Percentiles rank a stretch among this genome's conserved stretches.
Conservation (phyloP, 306 rosid species). For the Dalbergia cultrata region DNA sequence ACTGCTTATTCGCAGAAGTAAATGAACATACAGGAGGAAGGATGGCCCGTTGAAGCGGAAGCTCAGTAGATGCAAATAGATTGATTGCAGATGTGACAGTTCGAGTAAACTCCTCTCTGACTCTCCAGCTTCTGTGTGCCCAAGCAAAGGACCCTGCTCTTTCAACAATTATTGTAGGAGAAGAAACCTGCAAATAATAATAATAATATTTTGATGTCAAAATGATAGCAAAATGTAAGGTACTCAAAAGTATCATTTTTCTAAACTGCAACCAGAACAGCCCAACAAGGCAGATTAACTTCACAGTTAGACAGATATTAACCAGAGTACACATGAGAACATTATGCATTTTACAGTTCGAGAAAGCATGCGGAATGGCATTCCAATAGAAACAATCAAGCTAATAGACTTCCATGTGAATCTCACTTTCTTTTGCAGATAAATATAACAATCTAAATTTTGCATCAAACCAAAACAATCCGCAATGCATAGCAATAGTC, state of each 20-base stretch:
- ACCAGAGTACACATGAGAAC: constrained; percentile 8
- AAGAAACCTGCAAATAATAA: constrained; percentile 75
- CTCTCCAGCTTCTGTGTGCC: constrained; percentile 98
- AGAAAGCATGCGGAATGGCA: neutral
- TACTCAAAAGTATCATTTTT: constrained; percentile 1
- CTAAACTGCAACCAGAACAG: constrained; percentile 1
- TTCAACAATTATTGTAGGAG: constrained; percentile 98
- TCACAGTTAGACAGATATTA: constrained; percentile 23
- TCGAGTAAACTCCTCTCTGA: constrained; percentile 94
- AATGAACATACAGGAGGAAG: constrained; percentile 81
- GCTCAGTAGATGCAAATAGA: constrained; percentile 93
- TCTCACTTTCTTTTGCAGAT: constrained; percentile 31
- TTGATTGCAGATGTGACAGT: constrained; percentile 94
- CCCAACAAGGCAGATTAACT: neutral
- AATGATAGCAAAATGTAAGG: constrained; percentile 20
- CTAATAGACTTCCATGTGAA: constrained; percentile 29
- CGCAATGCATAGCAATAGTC: constrained; percentile 5
- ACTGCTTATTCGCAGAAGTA: constrained; percentile 22
- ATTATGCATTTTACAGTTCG: constrained; percentile 15
- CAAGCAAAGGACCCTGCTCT: constrained; percentile 98
- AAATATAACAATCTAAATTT: constrained; percentile 17
- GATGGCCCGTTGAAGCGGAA: constrained; percentile 91
- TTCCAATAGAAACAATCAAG: constrained; percentile 25
- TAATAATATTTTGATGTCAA: constrained; percentile 14
- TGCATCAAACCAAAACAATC: constrained; percentile 38